Evolutionary conservation across 768 basidiomycete species (phyloP).

Genomic region (Hericium rajendrae): DNA sequence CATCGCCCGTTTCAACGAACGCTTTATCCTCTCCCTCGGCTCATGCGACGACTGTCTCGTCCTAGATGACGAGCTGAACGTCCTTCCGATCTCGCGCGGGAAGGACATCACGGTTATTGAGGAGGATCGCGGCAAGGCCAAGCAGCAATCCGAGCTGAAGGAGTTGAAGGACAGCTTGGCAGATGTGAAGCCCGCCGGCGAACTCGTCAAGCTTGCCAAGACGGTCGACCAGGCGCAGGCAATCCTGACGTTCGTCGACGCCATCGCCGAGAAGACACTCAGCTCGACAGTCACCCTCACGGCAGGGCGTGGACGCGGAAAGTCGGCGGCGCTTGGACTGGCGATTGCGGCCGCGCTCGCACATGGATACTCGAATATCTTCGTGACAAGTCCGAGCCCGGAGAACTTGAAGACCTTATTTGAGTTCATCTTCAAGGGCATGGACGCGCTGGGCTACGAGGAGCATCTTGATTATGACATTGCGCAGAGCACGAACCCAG

Average conservation of each 20-base stretch:
- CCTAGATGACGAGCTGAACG: conserved; percentile 96
- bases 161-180: conserved; percentile 69
- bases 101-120: conserved; percentile 79
- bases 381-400: conserved; percentile 94
- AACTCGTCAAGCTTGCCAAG: conserved; percentile 82
- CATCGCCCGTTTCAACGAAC: conserved; percentile 94
- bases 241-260: conserved; percentile 88
- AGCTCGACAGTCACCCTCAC: conserved; percentile 94
- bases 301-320: conserved; percentile 90
- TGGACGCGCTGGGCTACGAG: conserved; percentile 91
- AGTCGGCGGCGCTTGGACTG: conserved; percentile 92
- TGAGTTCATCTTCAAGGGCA: conserved; percentile 93
- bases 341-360: conserved; percentile 88
- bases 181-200: conserved; percentile 80
- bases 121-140: conserved; percentile 37
- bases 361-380: conserved; percentile 95
- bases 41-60: conserved; percentile 89
- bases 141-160: conserved; percentile 56
- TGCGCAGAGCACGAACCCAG: conserved; percentile 87
- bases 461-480: conserved; percentile 98
- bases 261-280: conserved; percentile 86
- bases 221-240: conserved; percentile 95
- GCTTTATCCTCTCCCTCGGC: conserved; percentile 94
- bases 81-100: conserved; percentile 88
- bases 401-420: conserved; percentile 98